phyloP scores from a whole-genome alignment of 495 filamentous ascomycete species.

The Penicillium daleae region DNA sequence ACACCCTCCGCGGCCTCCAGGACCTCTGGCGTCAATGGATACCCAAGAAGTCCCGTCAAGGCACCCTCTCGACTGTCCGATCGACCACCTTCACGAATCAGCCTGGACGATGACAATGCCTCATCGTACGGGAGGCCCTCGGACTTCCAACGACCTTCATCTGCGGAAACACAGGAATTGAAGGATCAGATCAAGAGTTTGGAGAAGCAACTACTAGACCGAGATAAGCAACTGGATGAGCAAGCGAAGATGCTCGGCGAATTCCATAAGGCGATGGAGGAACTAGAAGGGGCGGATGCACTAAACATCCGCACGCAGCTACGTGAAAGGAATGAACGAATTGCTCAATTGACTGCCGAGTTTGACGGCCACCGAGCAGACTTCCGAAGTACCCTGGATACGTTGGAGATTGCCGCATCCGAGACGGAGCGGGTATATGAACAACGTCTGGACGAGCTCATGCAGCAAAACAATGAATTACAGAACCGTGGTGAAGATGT shows the following conservation, averaged over 20 bases:
- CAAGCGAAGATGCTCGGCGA: conserved; percentile 80
- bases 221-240: conserved; percentile 83
- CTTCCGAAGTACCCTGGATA: conserved; percentile 95
- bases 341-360: conserved; percentile 86
- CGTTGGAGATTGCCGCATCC: conserved; percentile 90
- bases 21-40: conserved; percentile 33
- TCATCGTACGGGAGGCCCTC: conserved; percentile 44
- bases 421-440: conserved; percentile 99
- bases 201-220: conserved; percentile 73
- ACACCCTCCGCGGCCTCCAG: conserved; percentile 45
- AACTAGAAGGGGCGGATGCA: conserved; percentile 78
- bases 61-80: conserved; percentile 48
- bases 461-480: conserved; percentile 79
- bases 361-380: conserved; percentile 96
- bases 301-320: conserved; percentile 77
- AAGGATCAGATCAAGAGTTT: conserved; percentile 68
- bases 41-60: conserved; percentile 48
- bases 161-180: conserved; percentile 53
- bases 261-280: conserved; percentile 48
- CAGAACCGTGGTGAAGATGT: conserved; percentile 86
- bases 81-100: conserved; percentile 48
- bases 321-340: conserved; percentile 96
- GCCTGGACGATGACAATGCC: conserved; percentile 41
- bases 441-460: conserved; percentile 84
- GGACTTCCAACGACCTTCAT: conserved; percentile 48